A percentile compares a stretch with the other conserved stretches of the same genome.
phyloP scores from a whole-genome alignment of 2,329 filamentous ascomycete species.

The Alternaria rosae region DNA sequence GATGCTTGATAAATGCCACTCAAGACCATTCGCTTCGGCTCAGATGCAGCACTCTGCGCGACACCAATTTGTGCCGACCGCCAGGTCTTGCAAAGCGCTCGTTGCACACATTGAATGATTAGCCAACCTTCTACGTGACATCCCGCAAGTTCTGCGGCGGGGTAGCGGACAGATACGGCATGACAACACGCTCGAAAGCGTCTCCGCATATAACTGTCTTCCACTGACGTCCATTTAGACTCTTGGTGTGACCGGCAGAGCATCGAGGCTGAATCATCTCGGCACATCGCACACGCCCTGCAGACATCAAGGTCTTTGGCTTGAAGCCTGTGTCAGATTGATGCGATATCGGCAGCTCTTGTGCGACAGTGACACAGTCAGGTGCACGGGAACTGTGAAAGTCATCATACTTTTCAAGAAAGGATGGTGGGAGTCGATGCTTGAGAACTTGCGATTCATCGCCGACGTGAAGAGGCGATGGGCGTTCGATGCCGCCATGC shows the following conservation, averaged over 20 bases:
- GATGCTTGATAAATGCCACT: slow-evolving; percentile 2
- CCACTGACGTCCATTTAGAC: slow-evolving; percentile 17
- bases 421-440: not conserved
- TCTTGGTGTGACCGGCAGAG: slow-evolving; percentile 9
- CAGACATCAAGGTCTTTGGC: slow-evolving; percentile 15
- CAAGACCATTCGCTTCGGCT: not conserved
- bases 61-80: slow-evolving; percentile 14
- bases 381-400: not conserved
- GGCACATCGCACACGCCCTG: slow-evolving; percentile 9
- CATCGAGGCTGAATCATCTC: slow-evolving; percentile 1
- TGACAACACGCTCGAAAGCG: not conserved
- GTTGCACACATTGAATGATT: slow-evolving; percentile 17
- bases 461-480: not conserved
- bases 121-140: not conserved
- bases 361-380: slow-evolving; percentile 11
- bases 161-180: slow-evolving; percentile 1
- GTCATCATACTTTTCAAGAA: not conserved
- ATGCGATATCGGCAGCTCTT: slow-evolving; percentile 27
- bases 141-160: not conserved
- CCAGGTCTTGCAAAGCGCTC: slow-evolving; percentile 18
- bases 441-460: not conserved
- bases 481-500: not conserved
- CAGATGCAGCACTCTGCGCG: slow-evolving; percentile 6
- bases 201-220: not conserved
- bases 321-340: slow-evolving; percentile 6